Evolutionary conservation across 495 filamentous ascomycete genomes (phyloP).

Genomic region (Penicillium longicatenatum): DNA sequence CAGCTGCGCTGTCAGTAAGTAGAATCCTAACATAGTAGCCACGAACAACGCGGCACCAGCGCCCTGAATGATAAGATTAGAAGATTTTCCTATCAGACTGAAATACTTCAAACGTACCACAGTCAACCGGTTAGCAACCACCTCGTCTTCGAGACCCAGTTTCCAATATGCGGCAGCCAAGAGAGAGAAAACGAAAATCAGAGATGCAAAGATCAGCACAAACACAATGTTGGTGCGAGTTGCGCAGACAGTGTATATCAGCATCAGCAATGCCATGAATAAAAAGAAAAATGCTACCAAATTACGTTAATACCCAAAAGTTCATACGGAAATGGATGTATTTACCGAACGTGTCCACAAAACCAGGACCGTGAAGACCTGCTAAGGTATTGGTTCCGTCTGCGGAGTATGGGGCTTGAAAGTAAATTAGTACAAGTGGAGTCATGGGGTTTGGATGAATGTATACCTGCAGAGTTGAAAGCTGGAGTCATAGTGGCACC

Average conservation of each 20-base stretch:
- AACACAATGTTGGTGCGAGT: constrained; percentile 15
- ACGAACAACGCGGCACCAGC: constrained; percentile 13
- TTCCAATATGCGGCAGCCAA: constrained; percentile 14
- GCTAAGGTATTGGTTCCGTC: constrained; percentile 5
- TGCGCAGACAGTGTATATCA: constrained; percentile 15
- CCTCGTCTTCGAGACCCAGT: constrained; percentile 7
- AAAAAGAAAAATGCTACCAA: constrained; percentile 16
- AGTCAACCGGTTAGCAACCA: constrained; percentile 6
- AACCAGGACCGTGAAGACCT: constrained; percentile 16
- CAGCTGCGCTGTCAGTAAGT: constrained; percentile 11
- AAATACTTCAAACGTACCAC: constrained; percentile 3
- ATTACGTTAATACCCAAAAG: not conserved
- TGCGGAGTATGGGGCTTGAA: constrained; percentile 15
- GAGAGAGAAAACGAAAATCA: constrained; percentile 10
- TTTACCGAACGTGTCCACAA: constrained; percentile 16
- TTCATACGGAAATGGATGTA: too few species aligned
- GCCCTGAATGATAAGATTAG: constrained; percentile 3
- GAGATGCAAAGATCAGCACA: constrained; percentile 10
- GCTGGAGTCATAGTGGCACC: constrained; percentile 21
- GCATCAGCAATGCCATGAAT: constrained; percentile 18
- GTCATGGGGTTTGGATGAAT: not conserved
- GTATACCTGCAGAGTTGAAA: constrained; percentile 17
- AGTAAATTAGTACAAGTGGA: not conserved
- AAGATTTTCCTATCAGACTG: not conserved
- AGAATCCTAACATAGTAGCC: constrained; percentile 15